A percentile compares a stretch with the other conserved stretches of the same genome.
These are phyloP conservation scores for Epithemia pelagica DNA, from an alignment of 108 stramenopile species.

Conservation along the genomic window DNA sequence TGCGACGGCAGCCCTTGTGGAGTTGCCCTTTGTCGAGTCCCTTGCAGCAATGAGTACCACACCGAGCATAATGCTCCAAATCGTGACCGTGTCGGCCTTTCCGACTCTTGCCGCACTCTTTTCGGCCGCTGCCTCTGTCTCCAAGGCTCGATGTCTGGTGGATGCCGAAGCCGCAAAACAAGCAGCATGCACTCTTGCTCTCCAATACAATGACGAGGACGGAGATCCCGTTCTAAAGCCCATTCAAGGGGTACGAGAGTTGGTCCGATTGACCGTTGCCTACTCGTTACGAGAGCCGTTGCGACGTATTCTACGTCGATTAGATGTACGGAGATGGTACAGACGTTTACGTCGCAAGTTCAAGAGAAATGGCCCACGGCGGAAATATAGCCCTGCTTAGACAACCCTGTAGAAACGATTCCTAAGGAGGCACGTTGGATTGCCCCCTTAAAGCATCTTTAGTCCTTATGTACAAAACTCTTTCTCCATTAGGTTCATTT, in stretches of 20 bases:
- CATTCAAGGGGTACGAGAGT: constrained; percentile 55
- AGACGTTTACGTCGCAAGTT: not conserved
- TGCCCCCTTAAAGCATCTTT: too few relatives aligned
- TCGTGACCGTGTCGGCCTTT: constrained; percentile 49
- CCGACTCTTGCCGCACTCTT: constrained; percentile 65
- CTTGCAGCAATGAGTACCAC: constrained; percentile 33
- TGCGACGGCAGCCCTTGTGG: constrained; percentile 83
- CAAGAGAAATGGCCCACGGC: not conserved
- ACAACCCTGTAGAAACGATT: too few relatives aligned
- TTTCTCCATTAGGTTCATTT: too few relatives aligned
- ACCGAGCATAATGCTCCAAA: constrained; percentile 35
- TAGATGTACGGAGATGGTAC: not conserved
- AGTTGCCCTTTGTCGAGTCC: constrained; percentile 69
- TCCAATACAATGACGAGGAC: constrained; percentile 60
- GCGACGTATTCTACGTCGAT: constrained; percentile 16
- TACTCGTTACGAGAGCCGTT: constrained; percentile 23
- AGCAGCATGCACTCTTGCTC: constrained; percentile 72
- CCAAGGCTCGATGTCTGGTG: constrained; percentile 84
- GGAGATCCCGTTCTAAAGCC: constrained; percentile 69
- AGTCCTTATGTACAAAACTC: too few relatives aligned
- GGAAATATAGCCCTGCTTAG: not conserved
- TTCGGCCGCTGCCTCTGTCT: constrained; percentile 85
- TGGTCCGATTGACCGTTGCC: constrained; percentile 37
- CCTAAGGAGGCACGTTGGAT: too few relatives aligned
- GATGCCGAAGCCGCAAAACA: constrained; percentile 76